A percentile compares a stretch with the other conserved stretches of the same genome.
Conservation (phyloP, 2,329 filamentous ascomycete species). For the Nigrograna mackinnonii region DNA sequence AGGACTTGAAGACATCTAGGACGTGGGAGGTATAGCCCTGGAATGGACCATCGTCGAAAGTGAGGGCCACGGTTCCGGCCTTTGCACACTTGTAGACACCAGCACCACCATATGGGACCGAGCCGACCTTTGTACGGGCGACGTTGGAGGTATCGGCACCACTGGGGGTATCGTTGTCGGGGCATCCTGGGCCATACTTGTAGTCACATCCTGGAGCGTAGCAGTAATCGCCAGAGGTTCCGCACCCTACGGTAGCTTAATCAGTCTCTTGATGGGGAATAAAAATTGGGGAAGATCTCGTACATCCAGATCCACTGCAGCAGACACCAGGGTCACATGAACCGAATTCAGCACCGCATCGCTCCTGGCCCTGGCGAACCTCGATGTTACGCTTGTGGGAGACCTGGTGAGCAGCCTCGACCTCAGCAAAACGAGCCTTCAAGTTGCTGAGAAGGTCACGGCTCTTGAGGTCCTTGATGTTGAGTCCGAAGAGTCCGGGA, state of each 20-base stretch:
- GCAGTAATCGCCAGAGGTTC: conserved; percentile 60
- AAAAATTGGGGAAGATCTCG: conserved; percentile 7
- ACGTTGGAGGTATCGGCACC: conserved; percentile 60
- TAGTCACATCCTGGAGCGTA: conserved; percentile 65
- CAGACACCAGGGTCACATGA: conserved; percentile 37
- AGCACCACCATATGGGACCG: conserved; percentile 58
- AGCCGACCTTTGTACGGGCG: conserved; percentile 57
- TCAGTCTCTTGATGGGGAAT: neutral
- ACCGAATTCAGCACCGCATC: conserved; percentile 34
- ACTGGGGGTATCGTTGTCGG: conserved; percentile 59
- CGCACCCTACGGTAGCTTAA: conserved; percentile 49
- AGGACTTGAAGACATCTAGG: conserved; percentile 62
- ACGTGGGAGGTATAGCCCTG: conserved; percentile 64
- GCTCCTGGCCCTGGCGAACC: conserved; percentile 28
- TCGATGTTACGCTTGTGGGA: conserved; percentile 20
- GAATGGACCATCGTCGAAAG: conserved; percentile 67
- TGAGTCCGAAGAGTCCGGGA: conserved; percentile 38
- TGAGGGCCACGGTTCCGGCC: conserved; percentile 65
- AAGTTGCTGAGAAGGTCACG: conserved; percentile 33
- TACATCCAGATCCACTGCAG: conserved; percentile 38
- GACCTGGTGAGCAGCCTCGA: conserved; percentile 11
- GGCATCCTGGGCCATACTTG: conserved; percentile 63
- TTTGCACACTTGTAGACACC: conserved; percentile 59
- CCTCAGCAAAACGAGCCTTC: conserved; percentile 25
- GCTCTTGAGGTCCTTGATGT: conserved; percentile 38